Evolutionary conservation across 2,329 filamentous ascomycete species (phyloP).

Genomic region (Didymella glomerata): DNA sequence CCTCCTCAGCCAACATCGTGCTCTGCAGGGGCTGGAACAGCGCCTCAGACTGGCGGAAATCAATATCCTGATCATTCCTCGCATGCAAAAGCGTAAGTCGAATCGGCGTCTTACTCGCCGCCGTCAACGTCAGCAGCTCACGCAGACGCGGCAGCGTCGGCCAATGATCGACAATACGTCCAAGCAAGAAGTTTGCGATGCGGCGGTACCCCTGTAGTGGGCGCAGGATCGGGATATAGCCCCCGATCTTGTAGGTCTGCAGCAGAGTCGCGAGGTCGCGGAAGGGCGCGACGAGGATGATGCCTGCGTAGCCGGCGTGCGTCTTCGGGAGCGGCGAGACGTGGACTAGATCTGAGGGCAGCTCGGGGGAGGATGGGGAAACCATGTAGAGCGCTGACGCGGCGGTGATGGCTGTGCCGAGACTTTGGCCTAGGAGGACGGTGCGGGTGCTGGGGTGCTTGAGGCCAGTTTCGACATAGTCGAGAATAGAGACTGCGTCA

Average conservation of each 20-base stretch:
- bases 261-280: constrained; percentile 76
- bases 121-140: constrained; percentile 60
- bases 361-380: constrained; percentile 33
- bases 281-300: constrained; percentile 83
- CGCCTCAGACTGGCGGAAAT: constrained; percentile 69
- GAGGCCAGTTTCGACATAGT: constrained; percentile 73
- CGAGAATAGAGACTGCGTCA: constrained; percentile 76
- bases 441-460: constrained; percentile 75
- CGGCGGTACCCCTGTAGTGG: constrained; percentile 74
- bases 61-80: constrained; percentile 82
- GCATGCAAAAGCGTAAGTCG: constrained; percentile 81
- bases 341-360: constrained; percentile 30
- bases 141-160: constrained; percentile 72
- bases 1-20: constrained; percentile 43
- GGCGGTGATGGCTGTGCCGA: constrained; percentile 84
- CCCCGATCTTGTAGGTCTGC: constrained; percentile 79
- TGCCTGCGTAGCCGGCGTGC: constrained; percentile 73
- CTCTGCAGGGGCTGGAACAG: constrained; percentile 40
- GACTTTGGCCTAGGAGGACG: constrained; percentile 82
- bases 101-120: constrained; percentile 49
- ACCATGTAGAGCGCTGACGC: constrained; percentile 77
- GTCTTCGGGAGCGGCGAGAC: constrained; percentile 13
- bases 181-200: constrained; percentile 67
- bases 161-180: constrained; percentile 82
- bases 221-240: constrained; percentile 78